Conservation (phyloP, 805 yeast genomes). For the Saturnispora dispora region DNA sequence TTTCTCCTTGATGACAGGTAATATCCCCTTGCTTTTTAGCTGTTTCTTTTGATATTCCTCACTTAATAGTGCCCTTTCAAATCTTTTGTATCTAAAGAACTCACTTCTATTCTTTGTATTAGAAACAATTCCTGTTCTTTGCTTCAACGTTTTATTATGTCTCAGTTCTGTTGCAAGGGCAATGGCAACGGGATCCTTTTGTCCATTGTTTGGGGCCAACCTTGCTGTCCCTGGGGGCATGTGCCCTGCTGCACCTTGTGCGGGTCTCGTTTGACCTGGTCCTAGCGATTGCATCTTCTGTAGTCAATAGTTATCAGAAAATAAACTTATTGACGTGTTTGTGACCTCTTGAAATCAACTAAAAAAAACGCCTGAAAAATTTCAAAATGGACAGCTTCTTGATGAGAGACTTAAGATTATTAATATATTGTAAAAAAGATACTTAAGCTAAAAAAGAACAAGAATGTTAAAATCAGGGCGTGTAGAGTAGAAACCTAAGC, state of each 20-base stretch:
- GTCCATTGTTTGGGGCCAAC: slow-evolving; percentile 16
- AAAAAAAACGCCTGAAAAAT: neutral
- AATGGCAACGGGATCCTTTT: slow-evolving; percentile 45
- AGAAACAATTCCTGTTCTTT: slow-evolving; percentile 58
- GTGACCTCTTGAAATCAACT: neutral
- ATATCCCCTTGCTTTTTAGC: slow-evolving; percentile 29
- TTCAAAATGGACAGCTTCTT: neutral
- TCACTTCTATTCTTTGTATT: slow-evolving; percentile 62
- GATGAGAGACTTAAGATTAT: neutral
- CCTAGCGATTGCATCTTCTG: neutral
- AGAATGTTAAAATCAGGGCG: neutral
- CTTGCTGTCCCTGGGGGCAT: slow-evolving; percentile 12
- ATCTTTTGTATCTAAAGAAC: slow-evolving; percentile 82
- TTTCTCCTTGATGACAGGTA: slow-evolving; percentile 27
- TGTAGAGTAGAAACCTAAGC: neutral
- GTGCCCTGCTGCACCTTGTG: neutral
- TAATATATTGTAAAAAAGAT: neutral
- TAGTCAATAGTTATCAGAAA: neutral
- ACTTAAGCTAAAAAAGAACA: neutral
- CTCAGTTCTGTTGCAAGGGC: slow-evolving; percentile 68
- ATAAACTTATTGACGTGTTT: neutral
- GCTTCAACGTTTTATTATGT: slow-evolving; percentile 58
- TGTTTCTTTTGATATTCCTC: slow-evolving; percentile 48
- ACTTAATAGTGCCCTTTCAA: slow-evolving; percentile 65
- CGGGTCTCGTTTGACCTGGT: neutral